Percentiles rank a stretch among this genome's conserved stretches.
phyloP scores from a whole-genome alignment of 2,329 filamentous ascomycete species.

The Aspergillus sp. region DNA sequence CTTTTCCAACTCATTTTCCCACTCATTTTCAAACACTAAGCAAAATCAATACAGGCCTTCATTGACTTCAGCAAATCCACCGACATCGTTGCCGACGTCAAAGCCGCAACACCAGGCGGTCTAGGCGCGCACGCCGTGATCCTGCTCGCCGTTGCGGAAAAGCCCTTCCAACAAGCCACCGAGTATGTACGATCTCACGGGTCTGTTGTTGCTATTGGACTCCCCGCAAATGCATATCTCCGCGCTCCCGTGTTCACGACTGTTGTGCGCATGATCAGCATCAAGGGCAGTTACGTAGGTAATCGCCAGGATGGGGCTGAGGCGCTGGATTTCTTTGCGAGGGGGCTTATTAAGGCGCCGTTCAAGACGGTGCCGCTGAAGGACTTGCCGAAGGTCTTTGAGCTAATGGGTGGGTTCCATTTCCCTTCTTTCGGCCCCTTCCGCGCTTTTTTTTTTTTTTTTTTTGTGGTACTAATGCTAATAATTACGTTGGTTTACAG shows the following conservation, averaged over 20 bases:
- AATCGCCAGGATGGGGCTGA: constrained; percentile 87
- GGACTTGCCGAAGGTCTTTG: constrained; percentile 79
- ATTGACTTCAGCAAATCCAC: constrained; percentile 79
- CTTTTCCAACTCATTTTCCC: no score
- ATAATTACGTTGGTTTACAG: background rate
- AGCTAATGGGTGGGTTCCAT: constrained; percentile 62
- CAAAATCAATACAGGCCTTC: constrained; percentile 54
- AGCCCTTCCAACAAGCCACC: constrained; percentile 93
- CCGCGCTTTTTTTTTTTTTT: background rate
- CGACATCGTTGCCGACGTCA: constrained; percentile 83
- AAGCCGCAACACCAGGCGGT: constrained; percentile 76
- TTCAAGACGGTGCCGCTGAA: constrained; percentile 83
- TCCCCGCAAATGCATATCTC: constrained; percentile 79
- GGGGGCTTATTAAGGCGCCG: constrained; percentile 83
- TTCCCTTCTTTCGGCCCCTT: background rate
- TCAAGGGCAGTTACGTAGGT: constrained; percentile 92
- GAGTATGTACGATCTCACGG: constrained; percentile 84
- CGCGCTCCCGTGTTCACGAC: constrained; percentile 86
- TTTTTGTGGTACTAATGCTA: background rate
- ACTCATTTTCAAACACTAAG: no score
- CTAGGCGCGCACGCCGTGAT: constrained; percentile 86
- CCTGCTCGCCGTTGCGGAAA: constrained; percentile 83
- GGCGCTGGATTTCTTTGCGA: constrained; percentile 85
- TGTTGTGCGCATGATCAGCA: constrained; percentile 86
- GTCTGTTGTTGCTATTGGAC: constrained; percentile 83